Conservation (phyloP, 2,329 filamentous ascomycete genomes). For the Exophiala aquamarina region DNA sequence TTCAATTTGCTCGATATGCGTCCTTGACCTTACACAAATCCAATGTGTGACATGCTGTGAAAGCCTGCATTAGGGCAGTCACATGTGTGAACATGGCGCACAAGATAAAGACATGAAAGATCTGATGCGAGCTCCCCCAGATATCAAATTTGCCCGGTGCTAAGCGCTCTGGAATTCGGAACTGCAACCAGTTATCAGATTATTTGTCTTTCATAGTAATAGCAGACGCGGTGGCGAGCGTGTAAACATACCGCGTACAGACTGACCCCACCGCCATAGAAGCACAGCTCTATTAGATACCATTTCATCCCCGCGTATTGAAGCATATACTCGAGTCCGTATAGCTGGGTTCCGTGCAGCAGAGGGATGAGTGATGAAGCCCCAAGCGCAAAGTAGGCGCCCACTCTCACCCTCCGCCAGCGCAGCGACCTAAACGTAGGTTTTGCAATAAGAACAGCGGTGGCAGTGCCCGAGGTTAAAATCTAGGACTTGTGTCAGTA, state of each 20-base stretch:
- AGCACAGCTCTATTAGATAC: conserved; percentile 23
- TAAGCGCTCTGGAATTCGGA: conserved; percentile 75
- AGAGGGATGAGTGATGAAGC: too few species aligned
- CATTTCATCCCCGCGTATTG: conserved; percentile 25
- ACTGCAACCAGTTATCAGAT: conserved; percentile 1
- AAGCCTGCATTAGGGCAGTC: conserved; percentile 2
- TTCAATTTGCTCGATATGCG: conserved; percentile 1
- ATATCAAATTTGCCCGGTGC: conserved; percentile 81
- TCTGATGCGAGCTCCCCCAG: conserved; percentile 88
- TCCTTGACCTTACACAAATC: conserved; percentile 1
- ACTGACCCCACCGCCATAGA: conserved; percentile 18
- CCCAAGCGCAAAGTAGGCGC: too few species aligned
- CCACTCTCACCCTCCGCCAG: too few species aligned
- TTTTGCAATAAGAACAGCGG: too few species aligned
- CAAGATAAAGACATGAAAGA: conserved; percentile 69
- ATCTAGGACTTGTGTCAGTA: too few species aligned
- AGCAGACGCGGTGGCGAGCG: neutral
- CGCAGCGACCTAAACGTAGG: too few species aligned
- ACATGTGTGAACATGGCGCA: conserved; percentile 6
- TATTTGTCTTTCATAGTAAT: too few species aligned
- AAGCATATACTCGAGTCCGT: too few species aligned
- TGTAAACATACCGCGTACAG: conserved; percentile 8
- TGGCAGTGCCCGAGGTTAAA: too few species aligned
- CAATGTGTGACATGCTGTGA: conserved; percentile 3
- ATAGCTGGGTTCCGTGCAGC: too few species aligned